A percentile compares a stretch with the other conserved stretches of the same genome.
Conservation (phyloP, 164 flowering plant genomes). For the Stephania japonica region DNA sequence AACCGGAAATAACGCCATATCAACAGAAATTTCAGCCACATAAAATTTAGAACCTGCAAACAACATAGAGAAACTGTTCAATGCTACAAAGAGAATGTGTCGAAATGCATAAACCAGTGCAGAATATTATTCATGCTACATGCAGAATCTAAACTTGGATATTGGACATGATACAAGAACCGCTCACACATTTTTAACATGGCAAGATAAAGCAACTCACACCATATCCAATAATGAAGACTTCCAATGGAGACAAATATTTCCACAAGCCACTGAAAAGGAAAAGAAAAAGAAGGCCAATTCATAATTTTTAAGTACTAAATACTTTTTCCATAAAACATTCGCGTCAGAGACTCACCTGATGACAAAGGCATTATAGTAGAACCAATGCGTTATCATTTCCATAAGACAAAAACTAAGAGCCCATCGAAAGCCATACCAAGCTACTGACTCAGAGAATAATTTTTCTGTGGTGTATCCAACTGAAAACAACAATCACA, state of each 20-base stretch:
- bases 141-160: not conserved
- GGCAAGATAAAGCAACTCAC: constrained; percentile 42
- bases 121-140: constrained; percentile 3
- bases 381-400: constrained; percentile 71
- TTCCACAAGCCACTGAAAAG: constrained; percentile 70
- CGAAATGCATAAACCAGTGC: not conserved
- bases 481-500: constrained; percentile 43
- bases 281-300: constrained; percentile 5
- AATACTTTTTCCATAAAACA: not conserved
- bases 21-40: constrained; percentile 92
- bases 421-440: constrained; percentile 80
- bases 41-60: constrained; percentile 80
- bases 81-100: no score
- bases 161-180: not conserved
- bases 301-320: not conserved
- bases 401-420: constrained; percentile 74
- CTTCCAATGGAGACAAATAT: constrained; percentile 71
- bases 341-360: constrained; percentile 47
- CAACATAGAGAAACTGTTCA: constrained; percentile 7
- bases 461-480: constrained; percentile 59
- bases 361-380: constrained; percentile 82
- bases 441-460: constrained; percentile 40
- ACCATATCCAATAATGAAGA: constrained; percentile 95
- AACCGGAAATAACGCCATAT: constrained; percentile 96
- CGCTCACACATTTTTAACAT: constrained; percentile 2